Conservation (phyloP, 345 rosid genomes). For the Rubroshorea leprosula region DNA sequence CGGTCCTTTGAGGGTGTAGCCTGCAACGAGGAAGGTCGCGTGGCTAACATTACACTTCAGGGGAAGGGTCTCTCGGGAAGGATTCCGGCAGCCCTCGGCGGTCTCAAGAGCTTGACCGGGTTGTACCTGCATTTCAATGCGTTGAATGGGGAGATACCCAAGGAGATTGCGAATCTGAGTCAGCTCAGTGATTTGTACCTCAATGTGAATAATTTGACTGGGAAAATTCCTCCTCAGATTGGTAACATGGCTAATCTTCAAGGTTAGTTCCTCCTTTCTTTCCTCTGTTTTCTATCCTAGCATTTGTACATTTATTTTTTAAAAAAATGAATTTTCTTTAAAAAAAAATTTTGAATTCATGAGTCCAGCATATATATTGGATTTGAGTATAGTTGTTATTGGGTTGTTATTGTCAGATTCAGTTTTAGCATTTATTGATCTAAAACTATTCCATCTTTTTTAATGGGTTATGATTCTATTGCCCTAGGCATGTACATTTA, state of each 20-base stretch:
- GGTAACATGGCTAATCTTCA: constrained; percentile 72
- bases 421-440: not conserved
- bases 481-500: too few species aligned
- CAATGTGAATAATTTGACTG: constrained; percentile 78
- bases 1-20: constrained; percentile 78
- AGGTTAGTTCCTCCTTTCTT: constrained; percentile 42
- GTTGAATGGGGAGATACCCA: constrained; percentile 65
- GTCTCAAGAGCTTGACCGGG: constrained; percentile 73
- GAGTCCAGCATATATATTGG: too few species aligned
- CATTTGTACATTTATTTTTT: too few species aligned
- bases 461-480: too few species aligned
- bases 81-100: constrained; percentile 68
- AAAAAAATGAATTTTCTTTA: too few species aligned
- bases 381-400: not conserved
- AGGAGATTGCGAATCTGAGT: constrained; percentile 57
- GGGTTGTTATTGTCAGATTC: too few species aligned
- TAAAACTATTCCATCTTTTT: not conserved
- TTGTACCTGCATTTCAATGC: constrained; percentile 87
- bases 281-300: not conserved
- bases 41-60: constrained; percentile 81
- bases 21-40: constrained; percentile 61
- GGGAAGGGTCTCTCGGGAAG: constrained; percentile 81
- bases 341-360: too few species aligned
- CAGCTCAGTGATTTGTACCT: constrained; percentile 74
- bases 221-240: constrained; percentile 64